These are phyloP conservation scores for Alopecurus myosuroides DNA, from an alignment of 176 grass and related monocot genomes.

Conservation along the genomic window DNA sequence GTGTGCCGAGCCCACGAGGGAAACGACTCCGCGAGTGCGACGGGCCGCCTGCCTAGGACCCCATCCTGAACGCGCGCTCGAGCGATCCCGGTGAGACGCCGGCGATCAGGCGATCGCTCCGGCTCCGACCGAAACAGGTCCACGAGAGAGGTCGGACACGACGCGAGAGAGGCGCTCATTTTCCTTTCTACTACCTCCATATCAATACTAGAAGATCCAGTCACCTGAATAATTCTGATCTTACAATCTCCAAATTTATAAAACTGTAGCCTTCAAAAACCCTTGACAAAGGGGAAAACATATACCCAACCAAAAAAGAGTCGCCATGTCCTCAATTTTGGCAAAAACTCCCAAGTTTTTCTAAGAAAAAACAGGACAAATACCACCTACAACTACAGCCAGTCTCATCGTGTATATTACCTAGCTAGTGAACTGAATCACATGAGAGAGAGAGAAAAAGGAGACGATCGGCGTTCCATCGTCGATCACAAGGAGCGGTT, in stretches of 20 bases:
- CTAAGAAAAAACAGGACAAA: background rate
- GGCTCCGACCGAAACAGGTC: too few relatives aligned
- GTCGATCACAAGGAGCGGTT: constrained; percentile 22
- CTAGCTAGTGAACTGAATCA: background rate
- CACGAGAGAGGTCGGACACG: too few relatives aligned
- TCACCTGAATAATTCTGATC: background rate
- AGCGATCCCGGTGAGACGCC: too few relatives aligned
- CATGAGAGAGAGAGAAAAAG: background rate
- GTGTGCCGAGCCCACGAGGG: too few relatives aligned
- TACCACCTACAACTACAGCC: background rate
- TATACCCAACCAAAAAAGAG: background rate
- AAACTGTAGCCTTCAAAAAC: background rate
- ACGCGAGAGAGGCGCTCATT: too few relatives aligned
- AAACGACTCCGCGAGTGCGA: too few relatives aligned
- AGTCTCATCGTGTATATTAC: background rate
- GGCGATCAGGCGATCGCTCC: too few relatives aligned
- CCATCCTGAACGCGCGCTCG: too few relatives aligned
- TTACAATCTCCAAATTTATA: background rate
- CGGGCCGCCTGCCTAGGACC: too few relatives aligned
- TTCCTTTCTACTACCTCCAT: too few relatives aligned
- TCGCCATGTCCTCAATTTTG: background rate
- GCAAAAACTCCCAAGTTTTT: background rate
- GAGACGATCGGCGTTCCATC: background rate
- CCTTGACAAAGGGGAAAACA: background rate
- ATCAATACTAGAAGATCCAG: too few relatives aligned